Percentiles rank a stretch among this genome's conserved stretches.
Evolutionary conservation across 768 basidiomycete species (phyloP).

Genomic region (Naematelia aurantialba): DNA sequence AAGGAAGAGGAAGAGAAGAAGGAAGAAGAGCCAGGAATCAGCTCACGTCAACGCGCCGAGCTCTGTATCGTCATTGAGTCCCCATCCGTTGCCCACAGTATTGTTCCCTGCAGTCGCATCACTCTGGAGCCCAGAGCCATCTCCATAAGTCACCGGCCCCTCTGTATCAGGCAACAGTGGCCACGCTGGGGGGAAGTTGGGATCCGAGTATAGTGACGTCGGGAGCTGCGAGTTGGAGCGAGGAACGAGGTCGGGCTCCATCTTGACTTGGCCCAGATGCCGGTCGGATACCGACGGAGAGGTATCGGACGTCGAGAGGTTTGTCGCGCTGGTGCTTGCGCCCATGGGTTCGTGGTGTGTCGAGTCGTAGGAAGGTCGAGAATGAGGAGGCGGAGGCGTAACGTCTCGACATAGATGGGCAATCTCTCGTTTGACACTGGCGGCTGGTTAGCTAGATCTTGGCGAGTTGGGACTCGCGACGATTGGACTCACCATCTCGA

Average conservation of each 20-base stretch:
- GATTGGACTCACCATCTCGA: conserved; percentile 72
- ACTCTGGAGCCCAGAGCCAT: conserved; percentile 2
- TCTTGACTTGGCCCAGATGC: neutral
- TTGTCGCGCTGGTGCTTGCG: conserved; percentile 2
- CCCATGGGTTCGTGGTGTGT: neutral
- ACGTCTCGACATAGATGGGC: conserved; percentile 92
- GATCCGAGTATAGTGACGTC: conserved; percentile 32
- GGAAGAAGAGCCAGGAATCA: neutral
- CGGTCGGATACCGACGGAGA: neutral
- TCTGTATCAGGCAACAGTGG: conserved; percentile 33
- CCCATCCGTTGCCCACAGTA: conserved; percentile 18
- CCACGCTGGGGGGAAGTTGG: conserved; percentile 43
- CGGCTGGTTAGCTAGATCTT: conserved; percentile 18
- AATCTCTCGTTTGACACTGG: conserved; percentile 91
- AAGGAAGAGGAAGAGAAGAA: conserved; percentile 1
- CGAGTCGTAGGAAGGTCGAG: conserved; percentile 10
- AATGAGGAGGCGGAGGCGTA: conserved; percentile 29
- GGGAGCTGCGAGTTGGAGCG: conserved; percentile 1
- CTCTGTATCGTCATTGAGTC: conserved; percentile 29
- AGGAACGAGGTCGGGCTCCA: neutral
- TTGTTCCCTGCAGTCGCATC: conserved; percentile 6
- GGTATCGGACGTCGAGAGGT: neutral
- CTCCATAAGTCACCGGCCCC: conserved; percentile 17
- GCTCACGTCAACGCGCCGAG: conserved; percentile 40
- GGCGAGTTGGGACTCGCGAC: conserved; percentile 13